Percentiles rank a stretch among this genome's conserved stretches.
Conservation (phyloP, 1,284 basidiomycete species). For the Tilletia indica region DNA sequence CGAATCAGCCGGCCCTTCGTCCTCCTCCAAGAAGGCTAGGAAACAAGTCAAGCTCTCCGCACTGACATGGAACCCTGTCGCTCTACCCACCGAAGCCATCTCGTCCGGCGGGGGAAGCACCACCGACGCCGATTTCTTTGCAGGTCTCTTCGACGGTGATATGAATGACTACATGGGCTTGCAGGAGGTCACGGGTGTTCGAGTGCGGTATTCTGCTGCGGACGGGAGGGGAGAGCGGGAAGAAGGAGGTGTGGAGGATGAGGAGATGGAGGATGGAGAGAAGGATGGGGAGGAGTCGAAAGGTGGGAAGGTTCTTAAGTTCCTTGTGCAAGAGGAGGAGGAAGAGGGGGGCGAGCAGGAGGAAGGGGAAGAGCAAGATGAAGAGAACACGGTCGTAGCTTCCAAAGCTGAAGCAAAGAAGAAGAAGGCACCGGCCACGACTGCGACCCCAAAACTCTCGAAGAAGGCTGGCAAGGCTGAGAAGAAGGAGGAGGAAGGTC, state of each 20-base stretch:
- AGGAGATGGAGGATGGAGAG: conserved; percentile 38
- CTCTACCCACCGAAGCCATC: conserved; percentile 5
- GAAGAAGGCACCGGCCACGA: conserved; percentile 19
- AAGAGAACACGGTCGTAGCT: conserved; percentile 20
- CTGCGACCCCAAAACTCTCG: background rate
- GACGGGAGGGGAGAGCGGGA: background rate
- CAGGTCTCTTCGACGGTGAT: background rate
- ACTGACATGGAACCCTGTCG: conserved; percentile 13
- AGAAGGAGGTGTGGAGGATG: background rate
- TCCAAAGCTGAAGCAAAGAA: conserved; percentile 21
- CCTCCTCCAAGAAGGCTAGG: background rate
- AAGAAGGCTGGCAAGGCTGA: conserved; percentile 13
- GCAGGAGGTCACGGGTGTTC: conserved; percentile 37
- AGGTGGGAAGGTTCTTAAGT: conserved; percentile 27
- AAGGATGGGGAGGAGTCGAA: conserved; percentile 35
- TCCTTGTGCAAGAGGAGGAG: conserved; percentile 25
- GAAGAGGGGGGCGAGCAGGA: conserved; percentile 19
- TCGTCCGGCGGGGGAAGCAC: conserved; percentile 15
- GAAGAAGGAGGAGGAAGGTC: conserved; percentile 25
- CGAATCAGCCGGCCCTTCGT: background rate
- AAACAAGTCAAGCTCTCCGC: background rate
- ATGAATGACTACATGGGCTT: conserved; percentile 51
- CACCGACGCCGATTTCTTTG: conserved; percentile 20
- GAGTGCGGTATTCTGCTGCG: conserved; percentile 36
- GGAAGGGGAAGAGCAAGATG: conserved; percentile 18